Evolutionary conservation across 2,329 filamentous ascomycete genomes (phyloP), one percentile per base, ranked within the genome.

Genomic region (Neofusicoccum ribis): DNA sequence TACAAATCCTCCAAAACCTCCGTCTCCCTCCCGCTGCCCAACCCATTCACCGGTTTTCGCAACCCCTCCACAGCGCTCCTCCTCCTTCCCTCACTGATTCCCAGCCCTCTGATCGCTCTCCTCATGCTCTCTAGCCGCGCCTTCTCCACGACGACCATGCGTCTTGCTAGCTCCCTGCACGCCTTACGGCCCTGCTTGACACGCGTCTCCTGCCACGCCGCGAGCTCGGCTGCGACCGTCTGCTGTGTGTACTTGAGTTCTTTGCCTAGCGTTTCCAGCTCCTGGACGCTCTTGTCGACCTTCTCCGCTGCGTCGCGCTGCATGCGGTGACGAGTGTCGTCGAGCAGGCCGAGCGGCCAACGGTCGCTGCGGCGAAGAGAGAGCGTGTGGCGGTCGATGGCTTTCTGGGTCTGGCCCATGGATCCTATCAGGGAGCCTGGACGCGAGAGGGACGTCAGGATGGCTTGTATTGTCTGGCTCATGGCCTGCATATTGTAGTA

Each of bases 211-310:
- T 97, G 93, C 92, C 95, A 99, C 15, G 91, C 93, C 0, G 95
- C 95, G 64, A 99, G 78, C 79, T 99, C 95, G 1, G 88, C 85
- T 6, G 96, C 94, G 27, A 98, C 94, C 14, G 94, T 92, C 77
- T 96, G 92, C 79, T 97, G 94, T 54, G 93, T 97, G 77, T 95
- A 97, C 58, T 92, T 83, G 64, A 99, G 81, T 77, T 99, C 95
- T 60, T 87, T 87, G 0, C 90, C 89, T n/a, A 97, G 78, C 49
- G 88, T 86, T 20, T 89, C 86, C 11, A 91, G 85, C 74, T 97
- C 92, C 17, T 83, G 78, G 68, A 89, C 86, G 23, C 86, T 87
- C 68, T 89, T 88, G 14, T 86, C 84, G 43, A 92, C 91, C 71
- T 91, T 92, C 69, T 91, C 89, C 78, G 93, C 91, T 49, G 91